Base-by-base conservation (phyloP, 345 rosid genomes). In the Lenwebbia sp. region DNA sequence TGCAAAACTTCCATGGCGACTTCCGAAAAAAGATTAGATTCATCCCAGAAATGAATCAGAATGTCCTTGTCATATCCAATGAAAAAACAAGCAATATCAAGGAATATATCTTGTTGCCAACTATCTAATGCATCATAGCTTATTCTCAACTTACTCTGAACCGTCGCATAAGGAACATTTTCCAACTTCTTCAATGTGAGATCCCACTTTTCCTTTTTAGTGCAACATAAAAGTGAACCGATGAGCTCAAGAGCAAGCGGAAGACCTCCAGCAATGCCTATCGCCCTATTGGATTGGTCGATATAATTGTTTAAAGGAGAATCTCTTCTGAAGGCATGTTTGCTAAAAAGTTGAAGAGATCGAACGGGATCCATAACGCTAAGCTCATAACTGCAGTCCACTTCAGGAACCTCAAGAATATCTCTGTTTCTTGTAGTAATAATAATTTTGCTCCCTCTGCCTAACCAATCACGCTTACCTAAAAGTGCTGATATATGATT, bases 321-420 rank as follows among this genome's bases (percentile, higher is more conserved):
- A 3, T 58, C 70, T 58, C 37, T n/a, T 58, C 37, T 25, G 0
- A 58, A 58, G 7, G 70, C 70, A 58, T n/a, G 19, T 13, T n/a
- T 58, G 70, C 70, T n/a, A 13, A 58, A 58, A 0, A 58, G 70
- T 58, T 58, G 70, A n/a, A 58, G 70, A 58, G 70, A 58, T 10
- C 0, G 17, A n/a, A 0, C 0, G 0, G 0, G 1, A 58, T 26
- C 33, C 65, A 26, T 0, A 15, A 6, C 0, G 0, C 0, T 2
- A 57, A 57, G 17, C 65, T 57, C 33, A 23, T 23, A 56, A 2
- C 1, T 4, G 2, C 2, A 0, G n/a, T 55, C 60, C 60, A 56
- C 28, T 23, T 55, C 1, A 0, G 3, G n/a, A 23, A 56, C n/a
- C 1, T 2, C 0, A 2, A 23, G 28, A 56, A 56, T n/a, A 10